These are phyloP conservation scores for Apiospora kogelbergensis DNA, from an alignment of 2,329 filamentous ascomycete genomes.

Conservation along the genomic window DNA sequence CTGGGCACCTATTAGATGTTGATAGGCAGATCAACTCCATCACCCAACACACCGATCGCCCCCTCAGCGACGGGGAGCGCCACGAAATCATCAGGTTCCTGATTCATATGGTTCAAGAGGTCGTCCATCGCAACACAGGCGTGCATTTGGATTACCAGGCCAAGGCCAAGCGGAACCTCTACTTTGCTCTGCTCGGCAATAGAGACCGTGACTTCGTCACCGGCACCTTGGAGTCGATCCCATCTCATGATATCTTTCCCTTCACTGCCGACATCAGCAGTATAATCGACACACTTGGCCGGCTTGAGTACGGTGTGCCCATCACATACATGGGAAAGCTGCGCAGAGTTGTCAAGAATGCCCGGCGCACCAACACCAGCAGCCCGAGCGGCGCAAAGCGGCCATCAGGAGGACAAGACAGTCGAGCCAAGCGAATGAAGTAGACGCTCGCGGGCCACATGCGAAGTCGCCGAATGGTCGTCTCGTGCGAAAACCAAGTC, in stretches of 20 bases:
- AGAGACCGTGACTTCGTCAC: conserved; percentile 45
- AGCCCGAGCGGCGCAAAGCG: conserved; percentile 24
- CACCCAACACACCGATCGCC: conserved; percentile 38
- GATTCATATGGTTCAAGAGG: conserved; percentile 45
- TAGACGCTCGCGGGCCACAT: conserved; percentile 4
- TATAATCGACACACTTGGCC: conserved; percentile 29
- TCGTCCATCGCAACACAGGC: conserved; percentile 42
- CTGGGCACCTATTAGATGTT: conserved; percentile 44
- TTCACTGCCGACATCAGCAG: conserved; percentile 30
- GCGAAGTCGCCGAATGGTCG: too few species aligned
- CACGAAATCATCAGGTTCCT: conserved; percentile 47
- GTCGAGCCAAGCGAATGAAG: conserved; percentile 25
- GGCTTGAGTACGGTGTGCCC: conserved; percentile 22
- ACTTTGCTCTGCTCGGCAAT: conserved; percentile 47
- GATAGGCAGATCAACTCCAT: conserved; percentile 42
- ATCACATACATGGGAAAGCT: conserved; percentile 26
- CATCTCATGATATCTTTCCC: conserved; percentile 19
- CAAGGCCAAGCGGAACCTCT: conserved; percentile 45
- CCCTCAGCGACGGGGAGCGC: conserved; percentile 38
- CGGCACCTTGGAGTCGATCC: conserved; percentile 36
- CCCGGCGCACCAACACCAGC: conserved; percentile 21
- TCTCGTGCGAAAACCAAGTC: neutral
- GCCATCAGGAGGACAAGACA: conserved; percentile 19
- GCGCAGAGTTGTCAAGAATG: conserved; percentile 26
- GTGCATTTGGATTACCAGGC: conserved; percentile 27